Percentiles rank a stretch among this genome's conserved stretches.
phyloP scores from a whole-genome alignment of 352 stramenopile genomes.

The Proteromonas lacertae region DNA sequence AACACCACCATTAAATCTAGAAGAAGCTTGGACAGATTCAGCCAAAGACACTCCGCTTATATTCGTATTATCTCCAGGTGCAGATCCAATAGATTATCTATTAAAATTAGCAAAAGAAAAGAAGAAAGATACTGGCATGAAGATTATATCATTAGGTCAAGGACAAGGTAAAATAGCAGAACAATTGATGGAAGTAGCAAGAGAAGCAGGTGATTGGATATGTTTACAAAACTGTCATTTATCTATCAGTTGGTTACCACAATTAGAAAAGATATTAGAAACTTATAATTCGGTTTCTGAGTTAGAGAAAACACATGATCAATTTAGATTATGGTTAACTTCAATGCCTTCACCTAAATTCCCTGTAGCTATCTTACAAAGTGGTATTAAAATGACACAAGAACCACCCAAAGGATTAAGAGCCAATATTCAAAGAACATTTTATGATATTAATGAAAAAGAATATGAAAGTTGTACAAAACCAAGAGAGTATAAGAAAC shows the following conservation, averaged over 20 bases:
- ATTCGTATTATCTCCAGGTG: conserved; percentile 55
- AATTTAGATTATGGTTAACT: conserved; percentile 64
- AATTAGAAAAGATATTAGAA: conserved; percentile 48
- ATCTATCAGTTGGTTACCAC: conserved; percentile 22
- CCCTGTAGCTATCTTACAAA: conserved; percentile 59
- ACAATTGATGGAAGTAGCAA: conserved; percentile 43
- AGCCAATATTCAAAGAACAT: conserved; percentile 54
- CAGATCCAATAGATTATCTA: conserved; percentile 65
- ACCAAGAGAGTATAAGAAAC: conserved; percentile 41
- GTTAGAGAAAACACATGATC: conserved; percentile 23
- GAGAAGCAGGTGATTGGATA: conserved; percentile 53
- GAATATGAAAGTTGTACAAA: conserved; percentile 49
- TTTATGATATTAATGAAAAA: conserved; percentile 48
- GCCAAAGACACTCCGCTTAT: conserved; percentile 53
- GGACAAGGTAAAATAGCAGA: conserved; percentile 59
- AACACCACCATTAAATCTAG: conserved; percentile 52
- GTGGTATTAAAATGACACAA: conserved; percentile 75
- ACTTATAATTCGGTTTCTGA: conserved; percentile 15
- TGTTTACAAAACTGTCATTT: conserved; percentile 53
- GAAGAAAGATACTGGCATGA: conserved; percentile 37
- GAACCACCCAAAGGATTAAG: conserved; percentile 51
- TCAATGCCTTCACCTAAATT: conserved; percentile 54
- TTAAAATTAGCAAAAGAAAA: conserved; percentile 44
- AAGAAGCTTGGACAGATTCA: conserved; percentile 51
- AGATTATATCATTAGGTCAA: conserved; percentile 66